Percentiles rank a stretch among this genome's conserved stretches.
Evolutionary conservation across 2,329 filamentous ascomycete genomes (phyloP).

Genomic region (Fusarium torreyae): DNA sequence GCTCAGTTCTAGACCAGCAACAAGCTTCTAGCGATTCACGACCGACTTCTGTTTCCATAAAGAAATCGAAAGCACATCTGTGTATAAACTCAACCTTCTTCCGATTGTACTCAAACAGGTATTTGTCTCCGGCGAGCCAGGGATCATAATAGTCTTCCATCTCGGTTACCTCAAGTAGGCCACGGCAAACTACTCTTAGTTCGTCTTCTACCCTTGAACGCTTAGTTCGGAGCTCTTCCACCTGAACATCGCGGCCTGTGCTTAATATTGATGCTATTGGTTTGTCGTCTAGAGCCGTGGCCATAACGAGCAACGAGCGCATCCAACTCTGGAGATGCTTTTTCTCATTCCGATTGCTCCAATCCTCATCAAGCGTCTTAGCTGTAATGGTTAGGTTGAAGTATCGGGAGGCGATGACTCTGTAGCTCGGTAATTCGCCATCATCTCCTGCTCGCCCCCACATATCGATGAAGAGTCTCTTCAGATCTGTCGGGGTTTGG

Average conservation of each 20-base stretch:
- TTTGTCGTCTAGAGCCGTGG: neutral
- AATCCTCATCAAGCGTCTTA: fast-evolving
- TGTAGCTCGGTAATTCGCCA: neutral
- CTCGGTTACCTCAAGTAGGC: neutral
- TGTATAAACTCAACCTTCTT: neutral
- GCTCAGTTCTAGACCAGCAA: neutral
- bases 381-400: neutral
- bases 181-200: neutral
- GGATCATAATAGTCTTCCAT: too few species aligned
- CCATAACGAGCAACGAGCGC: neutral
- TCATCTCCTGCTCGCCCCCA: constrained; percentile 1
- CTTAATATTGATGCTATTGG: fast-evolving
- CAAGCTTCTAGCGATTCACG: neutral
- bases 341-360: too few species aligned
- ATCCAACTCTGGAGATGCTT: neutral
- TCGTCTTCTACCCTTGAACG: fast-evolving
- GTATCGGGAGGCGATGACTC: neutral
- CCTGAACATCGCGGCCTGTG: fast-evolving
- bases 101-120: too few species aligned
- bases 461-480: neutral
- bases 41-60: neutral
- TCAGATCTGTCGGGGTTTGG: neutral
- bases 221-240: fast-evolving
- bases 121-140: too few species aligned
- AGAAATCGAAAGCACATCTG: constrained; percentile 1